These are phyloP conservation scores for Kodamaea sp. DNA, from an alignment of 1,139 yeast genomes.

Conservation along the genomic window DNA sequence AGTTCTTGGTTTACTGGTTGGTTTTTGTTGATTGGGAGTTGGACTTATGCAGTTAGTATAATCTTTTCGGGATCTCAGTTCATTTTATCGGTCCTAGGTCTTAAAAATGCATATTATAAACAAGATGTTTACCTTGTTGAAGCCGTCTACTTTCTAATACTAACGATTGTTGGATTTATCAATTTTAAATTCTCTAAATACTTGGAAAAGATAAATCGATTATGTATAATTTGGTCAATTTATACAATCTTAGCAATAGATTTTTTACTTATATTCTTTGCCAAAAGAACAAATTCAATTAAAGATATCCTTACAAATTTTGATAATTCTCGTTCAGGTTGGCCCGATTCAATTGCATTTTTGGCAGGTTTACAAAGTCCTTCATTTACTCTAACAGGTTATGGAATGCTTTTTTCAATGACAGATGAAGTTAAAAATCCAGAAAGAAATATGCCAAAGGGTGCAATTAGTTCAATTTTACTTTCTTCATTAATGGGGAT, in stretches of 20 bases:
- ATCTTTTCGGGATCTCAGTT: conserved; percentile 75
- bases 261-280: conserved; percentile 54
- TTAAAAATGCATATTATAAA: conserved; percentile 55
- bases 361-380: conserved; percentile 75
- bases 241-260: conserved; percentile 71
- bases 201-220: conserved; percentile 59
- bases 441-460: conserved; percentile 73
- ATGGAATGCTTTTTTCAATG: conserved; percentile 77
- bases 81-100: conserved; percentile 59
- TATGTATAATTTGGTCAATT: conserved; percentile 71
- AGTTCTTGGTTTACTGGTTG: conserved; percentile 78
- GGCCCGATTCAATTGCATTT: conserved; percentile 65
- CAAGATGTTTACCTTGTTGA: conserved; percentile 56
- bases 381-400: conserved; percentile 76
- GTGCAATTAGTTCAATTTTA: conserved; percentile 62
- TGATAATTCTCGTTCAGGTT: conserved; percentile 69
- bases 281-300: conserved; percentile 57
- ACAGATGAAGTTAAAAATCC: conserved; percentile 80
- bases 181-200: conserved; percentile 57
- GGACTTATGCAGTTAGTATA: conserved; percentile 72
- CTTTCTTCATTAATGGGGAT: conserved; percentile 66
- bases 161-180: conserved; percentile 57
- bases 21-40: conserved; percentile 67
- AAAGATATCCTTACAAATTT: conserved; percentile 62
- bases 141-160: conserved; percentile 50